Evolutionary conservation across 2,329 filamentous ascomycete species (phyloP).

Genomic region (Aureobasidium sp.): DNA sequence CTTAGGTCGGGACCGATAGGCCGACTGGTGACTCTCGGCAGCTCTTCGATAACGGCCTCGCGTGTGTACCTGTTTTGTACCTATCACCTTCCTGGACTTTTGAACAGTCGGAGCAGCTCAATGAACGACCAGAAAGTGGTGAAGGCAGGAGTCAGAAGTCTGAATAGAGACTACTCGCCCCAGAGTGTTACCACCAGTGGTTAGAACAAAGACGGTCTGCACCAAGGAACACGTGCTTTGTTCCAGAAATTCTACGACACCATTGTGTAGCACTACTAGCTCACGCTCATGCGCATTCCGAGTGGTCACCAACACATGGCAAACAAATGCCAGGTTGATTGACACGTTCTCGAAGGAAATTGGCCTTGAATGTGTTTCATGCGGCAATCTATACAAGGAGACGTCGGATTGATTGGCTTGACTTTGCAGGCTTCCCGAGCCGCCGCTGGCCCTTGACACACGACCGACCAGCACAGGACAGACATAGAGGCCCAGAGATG

Average conservation of each 20-base stretch:
- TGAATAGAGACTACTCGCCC: not conserved
- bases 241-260: not conserved
- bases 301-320: not conserved
- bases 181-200: not conserved
- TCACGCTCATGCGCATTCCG: not conserved
- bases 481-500: not conserved
- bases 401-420: not conserved
- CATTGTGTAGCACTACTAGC: not conserved
- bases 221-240: not conserved
- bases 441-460: not conserved
- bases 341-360: constrained; percentile 10
- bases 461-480: not conserved
- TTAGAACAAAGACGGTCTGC: not conserved
- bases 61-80: not conserved
- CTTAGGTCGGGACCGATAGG: not conserved
- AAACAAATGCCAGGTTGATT: not conserved
- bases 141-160: not conserved
- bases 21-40: not conserved
- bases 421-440: not conserved
- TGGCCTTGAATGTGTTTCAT: constrained; percentile 2
- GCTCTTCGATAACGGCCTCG: not conserved
- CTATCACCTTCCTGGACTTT: not conserved
- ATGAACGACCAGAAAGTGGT: not conserved
- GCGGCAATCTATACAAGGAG: constrained; percentile 8
- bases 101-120: not conserved